These are phyloP conservation scores for Mycena metata DNA, from an alignment of 768 basidiomycete species.

Conservation along the genomic window DNA sequence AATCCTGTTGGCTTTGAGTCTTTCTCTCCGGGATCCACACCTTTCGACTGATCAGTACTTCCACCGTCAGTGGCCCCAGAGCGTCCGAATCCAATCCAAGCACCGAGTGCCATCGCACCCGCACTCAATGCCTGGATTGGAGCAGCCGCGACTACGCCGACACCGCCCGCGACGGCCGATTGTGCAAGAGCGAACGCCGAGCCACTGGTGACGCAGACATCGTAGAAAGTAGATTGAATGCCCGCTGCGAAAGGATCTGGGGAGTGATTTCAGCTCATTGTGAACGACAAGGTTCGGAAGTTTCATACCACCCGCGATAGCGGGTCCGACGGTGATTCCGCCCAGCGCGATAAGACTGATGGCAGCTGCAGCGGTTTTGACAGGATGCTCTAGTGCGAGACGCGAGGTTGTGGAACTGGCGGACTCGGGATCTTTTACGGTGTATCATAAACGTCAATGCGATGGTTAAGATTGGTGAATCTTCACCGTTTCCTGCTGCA, in stretches of 20 bases:
- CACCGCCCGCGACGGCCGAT: conserved; percentile 7
- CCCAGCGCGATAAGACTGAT: not conserved
- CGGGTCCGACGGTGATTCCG: not conserved
- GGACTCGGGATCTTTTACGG: not conserved
- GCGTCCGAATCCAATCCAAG: conserved; percentile 15
- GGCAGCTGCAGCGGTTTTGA: not conserved
- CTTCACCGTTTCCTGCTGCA: not conserved
- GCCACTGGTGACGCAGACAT: not conserved
- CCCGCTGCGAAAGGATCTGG: conserved; percentile 4
- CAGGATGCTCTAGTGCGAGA: not conserved
- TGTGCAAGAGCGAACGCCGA: conserved; percentile 19
- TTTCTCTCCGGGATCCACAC: too few relatives aligned
- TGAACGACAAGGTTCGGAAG: not conserved
- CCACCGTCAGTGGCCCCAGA: not conserved
- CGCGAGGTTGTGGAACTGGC: not conserved
- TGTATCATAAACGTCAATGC: not conserved
- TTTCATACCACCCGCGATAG: not conserved
- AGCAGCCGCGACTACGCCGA: conserved; percentile 16
- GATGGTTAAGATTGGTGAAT: not conserved
- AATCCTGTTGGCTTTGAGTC: too few relatives aligned
- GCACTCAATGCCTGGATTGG: conserved; percentile 16
- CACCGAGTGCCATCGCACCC: conserved; percentile 20
- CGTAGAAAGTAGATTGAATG: conserved; percentile 3
- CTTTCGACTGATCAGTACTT: too few relatives aligned
- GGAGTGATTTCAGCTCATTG: too few relatives aligned